Base-by-base conservation (phyloP, 768 basidiomycete species). In the Lentinula boryana region DNA sequence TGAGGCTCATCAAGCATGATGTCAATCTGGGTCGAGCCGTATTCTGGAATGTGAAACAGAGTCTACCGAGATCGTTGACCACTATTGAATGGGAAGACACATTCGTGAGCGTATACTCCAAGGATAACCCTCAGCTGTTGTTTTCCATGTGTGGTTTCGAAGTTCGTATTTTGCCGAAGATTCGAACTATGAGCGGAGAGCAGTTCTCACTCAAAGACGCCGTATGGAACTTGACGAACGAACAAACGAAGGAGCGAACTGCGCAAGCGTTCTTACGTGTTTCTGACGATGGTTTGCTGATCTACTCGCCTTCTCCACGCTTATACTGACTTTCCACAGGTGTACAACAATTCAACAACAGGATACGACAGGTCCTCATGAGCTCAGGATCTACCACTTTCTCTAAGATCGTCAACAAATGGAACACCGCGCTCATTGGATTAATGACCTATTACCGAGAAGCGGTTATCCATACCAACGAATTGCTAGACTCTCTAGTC, bases 91-190 rank as follows among this genome's bases (percentile, higher is more conserved):
- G 97, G 97, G 96, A 98, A 64, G 95, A 98, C 69, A 95, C 95
- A 0, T 95, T 95, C 68, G 93, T 94, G 65, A 95, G 93, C 60
- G 96, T 98, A 50, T 99, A 92, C 75, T 98, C 95, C 7, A 91
- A 92, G 72, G 91, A 98, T 70, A 99, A 98, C 74, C 97, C 97
- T 27, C 97, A 99, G 67, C 76, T 99, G 31, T 78, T 99, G 44
- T 99, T 98, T 80, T 95, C 95, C 4, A 98, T 98, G 96, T 93
- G 87, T 68, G 94, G 95, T n/a, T 99, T 99, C 68, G 97, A 99
- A 75, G 82, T 99, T 61, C 94, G 97, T 58, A 98, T 99, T 69
- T 76, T 99, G 46, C 97, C 97, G 38, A 96, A 98, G 81, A 91
- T 94, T 60, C 82, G 97, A 68, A 96, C 94, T 3, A 89, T 93